Conservation (phyloP, 768 basidiomycete genomes). For the Fomitopsis serialis region DNA sequence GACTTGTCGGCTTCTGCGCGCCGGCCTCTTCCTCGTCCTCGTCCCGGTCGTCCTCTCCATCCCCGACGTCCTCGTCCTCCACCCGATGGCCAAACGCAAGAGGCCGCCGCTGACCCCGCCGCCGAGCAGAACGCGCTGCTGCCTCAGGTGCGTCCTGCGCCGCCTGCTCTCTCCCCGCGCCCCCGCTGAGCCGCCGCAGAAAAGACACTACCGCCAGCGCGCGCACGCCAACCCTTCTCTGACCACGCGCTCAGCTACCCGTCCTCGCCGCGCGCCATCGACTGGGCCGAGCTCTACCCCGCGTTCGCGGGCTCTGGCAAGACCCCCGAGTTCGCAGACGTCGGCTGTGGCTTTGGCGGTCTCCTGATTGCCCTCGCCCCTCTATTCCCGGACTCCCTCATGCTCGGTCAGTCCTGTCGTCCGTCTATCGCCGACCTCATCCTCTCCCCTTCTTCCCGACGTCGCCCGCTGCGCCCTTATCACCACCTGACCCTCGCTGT, state of each 20-base stretch:
- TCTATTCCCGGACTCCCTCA: conserved; percentile 84
- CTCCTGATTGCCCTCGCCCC: conserved; percentile 86
- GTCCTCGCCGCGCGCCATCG: conserved; percentile 61
- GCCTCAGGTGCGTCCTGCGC: conserved; percentile 24
- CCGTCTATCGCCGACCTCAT: neutral
- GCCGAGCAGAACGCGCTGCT: conserved; percentile 19
- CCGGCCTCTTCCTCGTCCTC: neutral
- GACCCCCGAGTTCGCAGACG: conserved; percentile 89
- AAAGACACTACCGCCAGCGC: conserved; percentile 79
- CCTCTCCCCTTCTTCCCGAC: neutral
- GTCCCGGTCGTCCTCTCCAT: conserved; percentile 14
- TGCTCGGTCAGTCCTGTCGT: conserved; percentile 66
- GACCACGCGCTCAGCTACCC: conserved; percentile 90
- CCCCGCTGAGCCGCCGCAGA: conserved; percentile 34
- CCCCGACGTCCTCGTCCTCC: neutral
- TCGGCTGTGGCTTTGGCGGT: conserved; percentile 98
- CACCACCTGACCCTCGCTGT: neutral
- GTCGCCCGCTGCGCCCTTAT: neutral
- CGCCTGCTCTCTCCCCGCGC: conserved; percentile 1
- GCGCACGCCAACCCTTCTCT: conserved; percentile 87
- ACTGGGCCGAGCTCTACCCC: conserved; percentile 85
- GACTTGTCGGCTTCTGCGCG: neutral
- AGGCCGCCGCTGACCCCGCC: conserved; percentile 9
- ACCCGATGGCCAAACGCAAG: conserved; percentile 26
- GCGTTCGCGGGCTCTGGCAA: conserved; percentile 52